These are phyloP conservation scores for Trichoderma gracile DNA, from an alignment of 2,329 filamentous ascomycete genomes.

Conservation along the genomic window DNA sequence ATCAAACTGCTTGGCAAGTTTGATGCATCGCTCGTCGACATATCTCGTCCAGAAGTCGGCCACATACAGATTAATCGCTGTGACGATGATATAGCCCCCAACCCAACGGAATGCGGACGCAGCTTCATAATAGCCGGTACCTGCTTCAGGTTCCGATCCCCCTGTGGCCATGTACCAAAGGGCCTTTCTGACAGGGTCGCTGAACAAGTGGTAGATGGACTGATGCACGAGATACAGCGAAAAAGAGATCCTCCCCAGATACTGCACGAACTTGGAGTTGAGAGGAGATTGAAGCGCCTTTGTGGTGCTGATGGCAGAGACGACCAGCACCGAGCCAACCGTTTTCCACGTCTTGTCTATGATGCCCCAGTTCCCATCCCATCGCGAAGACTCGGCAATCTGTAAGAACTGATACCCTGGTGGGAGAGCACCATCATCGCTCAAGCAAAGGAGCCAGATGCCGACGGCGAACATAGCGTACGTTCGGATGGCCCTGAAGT, in stretches of 20 bases:
- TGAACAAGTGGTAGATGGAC: slow-evolving; percentile 15
- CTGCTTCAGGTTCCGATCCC: background rate
- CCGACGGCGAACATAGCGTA: slow-evolving; percentile 8
- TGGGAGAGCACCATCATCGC: slow-evolving; percentile 19
- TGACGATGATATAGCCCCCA: slow-evolving; percentile 11
- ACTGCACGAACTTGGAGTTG: slow-evolving; percentile 10
- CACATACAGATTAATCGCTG: slow-evolving; percentile 13
- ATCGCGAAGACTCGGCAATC: slow-evolving; percentile 16
- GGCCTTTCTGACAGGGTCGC: slow-evolving; percentile 4
- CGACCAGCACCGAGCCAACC: slow-evolving; percentile 16
- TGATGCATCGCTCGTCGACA: slow-evolving; percentile 21
- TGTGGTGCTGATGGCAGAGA: slow-evolving; percentile 12
- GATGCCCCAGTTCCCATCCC: slow-evolving; percentile 10
- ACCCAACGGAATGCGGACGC: slow-evolving; percentile 17
- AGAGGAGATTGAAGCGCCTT: slow-evolving; percentile 9
- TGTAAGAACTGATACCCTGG: slow-evolving; percentile 21
- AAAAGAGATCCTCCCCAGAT: slow-evolving; percentile 19
- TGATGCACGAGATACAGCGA: slow-evolving; percentile 19
- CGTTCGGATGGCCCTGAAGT: slow-evolving; percentile 10
- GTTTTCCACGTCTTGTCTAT: slow-evolving; percentile 22
- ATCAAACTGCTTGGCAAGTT: slow-evolving; percentile 10
- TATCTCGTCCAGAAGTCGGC: slow-evolving; percentile 14
- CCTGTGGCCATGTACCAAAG: slow-evolving; percentile 17
- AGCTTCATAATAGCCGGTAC: background rate
- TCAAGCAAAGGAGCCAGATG: slow-evolving; percentile 18